Evolutionary conservation across 148 eudicot genomes (phyloP), one percentile per base, ranked within the genome.

Genomic region (Rhododendron griersonianum): DNA sequence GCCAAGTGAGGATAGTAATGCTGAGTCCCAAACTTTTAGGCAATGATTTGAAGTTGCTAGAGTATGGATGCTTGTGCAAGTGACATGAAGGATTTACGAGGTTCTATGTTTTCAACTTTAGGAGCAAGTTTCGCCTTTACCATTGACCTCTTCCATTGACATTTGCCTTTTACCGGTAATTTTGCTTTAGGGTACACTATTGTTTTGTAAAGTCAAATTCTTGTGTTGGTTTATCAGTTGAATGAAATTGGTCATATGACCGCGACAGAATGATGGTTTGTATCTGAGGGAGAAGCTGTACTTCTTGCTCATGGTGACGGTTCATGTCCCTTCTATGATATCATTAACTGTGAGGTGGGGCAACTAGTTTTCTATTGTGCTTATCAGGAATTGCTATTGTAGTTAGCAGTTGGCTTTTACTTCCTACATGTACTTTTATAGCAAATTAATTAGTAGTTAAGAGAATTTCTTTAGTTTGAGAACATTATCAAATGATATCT

Each of bases 231-330:
- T 13, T 88, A 87, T 81, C 91, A 92, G 93, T 82, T 95, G 59
- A 92, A 89, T 57, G 93, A 92, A 65, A 85, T 96, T 77, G 98
- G 99, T 44, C 81, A 86, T 59, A 96, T 95, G 91, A 87, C 91
- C 39, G 84, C 96, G 47, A 95, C 98, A 3, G 98, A 91, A 35
- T 98, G 98, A 48, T 96, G 99, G 99, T 95, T 96, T 89, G 97
- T 96, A 33, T 91, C 94, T 0, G 99, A 95, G 87, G 99, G 99
- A 65, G 99, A 96, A 84, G 91, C 99, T 6, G 96, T 92, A 90
- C 97, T 96, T 87, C 93, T 97, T 87, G 94, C 96, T 86, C 99
- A 96, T 59, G 92, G 88, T 86, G 96, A 95, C 86, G 92, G 99
- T 55, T 93, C 98, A 35, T 95, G 99, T 86, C 89, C 98, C 59